phyloP scores from a whole-genome alignment of 2,329 filamentous ascomycete genomes.

The Hypomyces rosellus region DNA sequence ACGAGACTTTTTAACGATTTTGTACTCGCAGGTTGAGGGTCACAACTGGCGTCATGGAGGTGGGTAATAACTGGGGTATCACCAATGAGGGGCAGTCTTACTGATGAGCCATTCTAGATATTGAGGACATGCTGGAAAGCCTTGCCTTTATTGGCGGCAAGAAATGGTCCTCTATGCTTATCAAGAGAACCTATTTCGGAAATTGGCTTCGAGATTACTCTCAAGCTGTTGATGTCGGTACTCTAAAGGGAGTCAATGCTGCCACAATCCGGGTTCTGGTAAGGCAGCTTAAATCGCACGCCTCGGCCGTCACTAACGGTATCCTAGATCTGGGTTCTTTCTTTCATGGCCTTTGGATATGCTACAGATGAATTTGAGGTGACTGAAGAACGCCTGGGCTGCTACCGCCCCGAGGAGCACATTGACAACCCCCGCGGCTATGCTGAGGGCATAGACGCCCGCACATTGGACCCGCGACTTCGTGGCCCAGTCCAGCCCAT shows the following conservation, averaged over 20 bases:
- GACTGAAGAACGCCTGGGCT: conserved; percentile 70
- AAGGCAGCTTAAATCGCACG: conserved; percentile 12
- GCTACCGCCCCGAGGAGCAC: conserved; percentile 71
- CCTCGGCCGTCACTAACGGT: conserved; percentile 6
- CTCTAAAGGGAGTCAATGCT: conserved; percentile 70
- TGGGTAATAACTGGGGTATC: conserved; percentile 18
- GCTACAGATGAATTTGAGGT: conserved; percentile 84
- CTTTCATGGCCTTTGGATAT: conserved; percentile 76
- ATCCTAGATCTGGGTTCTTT: conserved; percentile 64
- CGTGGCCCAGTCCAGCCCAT: conserved; percentile 67
- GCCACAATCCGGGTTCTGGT: conserved; percentile 71
- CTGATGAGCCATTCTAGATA: conserved; percentile 42
- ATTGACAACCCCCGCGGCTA: conserved; percentile 79
- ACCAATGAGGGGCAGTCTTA: neutral
- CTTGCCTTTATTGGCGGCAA: conserved; percentile 72
- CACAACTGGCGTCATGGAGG: conserved; percentile 65
- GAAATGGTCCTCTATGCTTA: conserved; percentile 76
- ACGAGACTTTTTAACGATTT: neutral
- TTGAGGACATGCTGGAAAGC: conserved; percentile 75
- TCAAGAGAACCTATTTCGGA: conserved; percentile 76
- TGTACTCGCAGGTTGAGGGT: conserved; percentile 52
- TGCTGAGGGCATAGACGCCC: conserved; percentile 78
- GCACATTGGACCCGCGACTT: conserved; percentile 72
- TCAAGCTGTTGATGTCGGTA: conserved; percentile 75
- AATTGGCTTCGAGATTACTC: conserved; percentile 86